Conservation (phyloP, 2,329 filamentous ascomycete species). For the Lachnellula subtilissima region DNA sequence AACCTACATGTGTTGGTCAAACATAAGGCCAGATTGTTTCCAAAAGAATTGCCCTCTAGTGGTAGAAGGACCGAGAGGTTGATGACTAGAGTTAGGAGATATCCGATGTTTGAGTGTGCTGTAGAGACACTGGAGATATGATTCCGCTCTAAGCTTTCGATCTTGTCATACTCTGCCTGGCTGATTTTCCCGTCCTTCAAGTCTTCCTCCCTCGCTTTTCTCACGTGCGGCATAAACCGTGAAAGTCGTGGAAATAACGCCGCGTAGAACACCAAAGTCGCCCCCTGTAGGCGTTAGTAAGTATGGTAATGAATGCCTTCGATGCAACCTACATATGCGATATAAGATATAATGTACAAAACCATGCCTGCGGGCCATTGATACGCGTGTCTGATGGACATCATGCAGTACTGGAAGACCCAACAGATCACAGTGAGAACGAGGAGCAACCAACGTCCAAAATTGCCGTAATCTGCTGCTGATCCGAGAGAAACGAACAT, state of each 20-base stretch:
- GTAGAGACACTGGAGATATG: conserved; percentile 40
- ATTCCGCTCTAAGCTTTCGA: conserved; percentile 38
- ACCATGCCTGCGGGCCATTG: conserved; percentile 39
- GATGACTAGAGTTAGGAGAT: conserved; percentile 35
- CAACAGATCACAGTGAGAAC: conserved; percentile 37
- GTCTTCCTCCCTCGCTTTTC: conserved; percentile 38
- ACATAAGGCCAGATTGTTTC: conserved; percentile 37
- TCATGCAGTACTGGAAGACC: conserved; percentile 38
- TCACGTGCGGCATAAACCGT: conserved; percentile 37
- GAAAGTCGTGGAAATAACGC: conserved; percentile 37
- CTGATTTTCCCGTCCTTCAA: conserved; percentile 35
- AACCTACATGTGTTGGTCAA: conserved; percentile 38
- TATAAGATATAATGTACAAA: conserved; percentile 37
- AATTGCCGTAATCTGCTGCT: conserved; percentile 39
- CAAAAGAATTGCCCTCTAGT: conserved; percentile 33
- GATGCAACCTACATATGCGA: conserved; percentile 30
- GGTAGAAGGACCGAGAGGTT: conserved; percentile 38
- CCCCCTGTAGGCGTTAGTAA: conserved; percentile 16
- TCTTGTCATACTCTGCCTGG: conserved; percentile 36
- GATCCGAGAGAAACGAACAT: conserved; percentile 39
- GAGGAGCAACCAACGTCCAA: conserved; percentile 38
- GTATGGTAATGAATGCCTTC: background rate
- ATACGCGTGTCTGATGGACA: conserved; percentile 33
- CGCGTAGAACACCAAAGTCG: conserved; percentile 39
- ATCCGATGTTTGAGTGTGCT: conserved; percentile 40